A percentile compares a stretch with the other conserved stretches of the same genome.
Conservation (phyloP, 2,329 filamentous ascomycete species). For the Fusarium succisae region DNA sequence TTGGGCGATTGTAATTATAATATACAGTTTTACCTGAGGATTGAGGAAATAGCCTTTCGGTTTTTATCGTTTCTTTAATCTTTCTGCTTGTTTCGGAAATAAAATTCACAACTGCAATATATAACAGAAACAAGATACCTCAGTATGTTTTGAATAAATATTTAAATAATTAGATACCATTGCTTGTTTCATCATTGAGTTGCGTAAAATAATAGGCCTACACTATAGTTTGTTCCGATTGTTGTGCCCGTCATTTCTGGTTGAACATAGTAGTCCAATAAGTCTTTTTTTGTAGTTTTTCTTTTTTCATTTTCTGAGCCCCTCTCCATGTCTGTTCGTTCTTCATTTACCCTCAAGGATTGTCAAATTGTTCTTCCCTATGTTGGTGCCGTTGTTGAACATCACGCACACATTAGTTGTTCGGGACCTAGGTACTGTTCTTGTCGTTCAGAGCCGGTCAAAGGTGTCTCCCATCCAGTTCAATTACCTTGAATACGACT, state of each 20-base stretch:
- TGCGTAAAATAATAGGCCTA: neutral
- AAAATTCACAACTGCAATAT: neutral
- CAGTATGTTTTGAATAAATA: neutral
- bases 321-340: neutral
- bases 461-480: neutral
- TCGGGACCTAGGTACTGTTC: neutral
- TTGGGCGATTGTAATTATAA: neutral
- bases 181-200: neutral
- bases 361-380: neutral
- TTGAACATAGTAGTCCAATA: neutral
- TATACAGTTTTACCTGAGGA: neutral
- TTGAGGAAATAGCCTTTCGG: neutral
- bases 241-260: neutral
- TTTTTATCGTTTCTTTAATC: neutral
- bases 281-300: neutral
- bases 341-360: neutral
- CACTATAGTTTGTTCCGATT: neutral
- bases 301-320: too few species aligned
- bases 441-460: neutral
- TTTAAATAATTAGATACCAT: neutral
- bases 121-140: neutral
- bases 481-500: conserved; percentile 15
- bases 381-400: neutral
- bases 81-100: neutral
- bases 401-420: neutral